Percentiles rank a stretch among this genome's conserved stretches.
These are phyloP conservation scores for Candida khao-thaluensis DNA, from an alignment of 805 yeast species.

Conservation along the genomic window DNA sequence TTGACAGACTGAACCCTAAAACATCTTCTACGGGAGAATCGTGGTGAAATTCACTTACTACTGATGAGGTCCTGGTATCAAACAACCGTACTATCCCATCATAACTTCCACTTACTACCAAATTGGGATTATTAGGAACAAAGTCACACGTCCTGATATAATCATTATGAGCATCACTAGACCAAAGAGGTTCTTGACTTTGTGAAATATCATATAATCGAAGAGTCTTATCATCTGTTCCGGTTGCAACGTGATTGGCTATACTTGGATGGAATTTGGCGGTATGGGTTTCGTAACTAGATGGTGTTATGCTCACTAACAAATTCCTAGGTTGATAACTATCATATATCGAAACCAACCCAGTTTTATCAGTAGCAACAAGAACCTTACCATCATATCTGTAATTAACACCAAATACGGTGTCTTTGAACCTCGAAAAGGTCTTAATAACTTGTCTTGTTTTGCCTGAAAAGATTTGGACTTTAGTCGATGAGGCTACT, in stretches of 20 bases:
- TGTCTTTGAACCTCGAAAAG: slow-evolving; percentile 82
- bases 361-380: slow-evolving; percentile 95
- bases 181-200: slow-evolving; percentile 27
- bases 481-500: slow-evolving; percentile 84
- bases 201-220: slow-evolving; percentile 86
- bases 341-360: slow-evolving; percentile 88
- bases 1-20: slow-evolving; percentile 69
- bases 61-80: slow-evolving; percentile 67
- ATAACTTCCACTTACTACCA: slow-evolving; percentile 90
- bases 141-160: slow-evolving; percentile 82
- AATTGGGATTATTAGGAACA: slow-evolving; percentile 70
- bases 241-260: slow-evolving; percentile 75
- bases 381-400: slow-evolving; percentile 87
- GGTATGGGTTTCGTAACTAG: slow-evolving; percentile 87
- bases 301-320: slow-evolving; percentile 77
- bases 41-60: slow-evolving; percentile 69
- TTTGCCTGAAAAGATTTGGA: slow-evolving; percentile 90
- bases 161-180: slow-evolving; percentile 82
- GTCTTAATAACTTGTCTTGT: slow-evolving; percentile 90
- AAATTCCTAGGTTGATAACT: slow-evolving; percentile 75
- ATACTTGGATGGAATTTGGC: slow-evolving; percentile 84
- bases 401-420: slow-evolving; percentile 88
- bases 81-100: slow-evolving; percentile 84
- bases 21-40: slow-evolving; percentile 80
- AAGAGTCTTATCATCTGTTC: slow-evolving; percentile 86